These are phyloP conservation scores for Colletotrichum ledebouriae DNA, from an alignment of 2,329 filamentous ascomycete genomes.

Conservation along the genomic window DNA sequence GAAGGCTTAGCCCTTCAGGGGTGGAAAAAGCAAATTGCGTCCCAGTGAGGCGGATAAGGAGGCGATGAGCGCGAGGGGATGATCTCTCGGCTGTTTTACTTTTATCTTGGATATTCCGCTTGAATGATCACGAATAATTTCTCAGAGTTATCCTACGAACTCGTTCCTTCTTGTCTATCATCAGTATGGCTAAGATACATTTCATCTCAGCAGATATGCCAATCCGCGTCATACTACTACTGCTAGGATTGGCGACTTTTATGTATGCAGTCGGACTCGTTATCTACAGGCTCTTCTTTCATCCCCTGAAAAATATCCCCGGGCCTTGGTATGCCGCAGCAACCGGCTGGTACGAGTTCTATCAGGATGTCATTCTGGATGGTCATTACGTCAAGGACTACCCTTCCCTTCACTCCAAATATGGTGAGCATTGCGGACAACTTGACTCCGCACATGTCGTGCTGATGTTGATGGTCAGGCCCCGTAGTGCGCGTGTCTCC, in stretches of 20 bases:
- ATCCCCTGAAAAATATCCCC: constrained; percentile 49
- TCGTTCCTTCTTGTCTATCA: neutral
- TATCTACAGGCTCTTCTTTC: constrained; percentile 47
- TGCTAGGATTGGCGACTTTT: neutral
- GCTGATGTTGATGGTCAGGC: neutral
- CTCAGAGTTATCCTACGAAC: neutral
- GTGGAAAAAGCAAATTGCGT: neutral
- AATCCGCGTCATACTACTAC: neutral
- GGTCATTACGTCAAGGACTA: constrained; percentile 17
- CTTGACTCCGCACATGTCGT: neutral
- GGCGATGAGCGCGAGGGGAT: too few relatives aligned
- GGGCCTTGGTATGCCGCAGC: constrained; percentile 48
- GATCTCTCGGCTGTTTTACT: too few relatives aligned
- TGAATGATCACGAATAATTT: too few relatives aligned
- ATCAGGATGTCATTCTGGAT: constrained; percentile 24
- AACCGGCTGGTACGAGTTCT: constrained; percentile 48
- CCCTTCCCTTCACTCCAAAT: constrained; percentile 16
- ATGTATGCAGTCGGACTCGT: neutral
- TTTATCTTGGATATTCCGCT: too few relatives aligned
- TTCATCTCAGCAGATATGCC: neutral
- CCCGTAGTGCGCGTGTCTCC: constrained; percentile 15
- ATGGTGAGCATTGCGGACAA: neutral
- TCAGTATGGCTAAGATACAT: neutral
- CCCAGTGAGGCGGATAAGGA: too few relatives aligned
- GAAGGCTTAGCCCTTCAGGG: neutral